Evolutionary conservation across 768 basidiomycete genomes (phyloP).

Genomic region (Daedaleopsis sinensis): DNA sequence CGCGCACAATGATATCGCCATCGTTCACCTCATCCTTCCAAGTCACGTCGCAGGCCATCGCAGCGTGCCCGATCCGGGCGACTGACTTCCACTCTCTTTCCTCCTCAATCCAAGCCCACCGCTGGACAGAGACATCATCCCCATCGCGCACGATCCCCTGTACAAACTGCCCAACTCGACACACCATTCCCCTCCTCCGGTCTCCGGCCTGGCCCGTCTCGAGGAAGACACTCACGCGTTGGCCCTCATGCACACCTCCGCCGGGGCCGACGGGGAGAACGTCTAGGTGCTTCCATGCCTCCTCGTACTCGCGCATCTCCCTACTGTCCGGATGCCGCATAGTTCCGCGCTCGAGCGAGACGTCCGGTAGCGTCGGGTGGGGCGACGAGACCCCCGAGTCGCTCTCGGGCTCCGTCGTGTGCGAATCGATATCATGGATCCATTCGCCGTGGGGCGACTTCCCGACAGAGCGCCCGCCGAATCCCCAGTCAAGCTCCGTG

Average conservation of each 20-base stretch:
- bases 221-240: conserved; percentile 1
- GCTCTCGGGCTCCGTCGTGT: conserved; percentile 12
- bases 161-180: conserved; percentile 13
- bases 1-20: background rate
- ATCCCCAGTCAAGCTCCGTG: conserved; percentile 14
- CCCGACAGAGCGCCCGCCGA: conserved; percentile 15
- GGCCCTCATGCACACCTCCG: background rate
- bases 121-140: conserved; percentile 1
- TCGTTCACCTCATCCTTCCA: background rate
- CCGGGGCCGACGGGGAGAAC: background rate
- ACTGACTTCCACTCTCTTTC: background rate
- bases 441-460: conserved; percentile 15
- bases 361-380: conserved; percentile 12
- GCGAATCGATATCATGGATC: conserved; percentile 23
- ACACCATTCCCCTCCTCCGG: conserved; percentile 3
- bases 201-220: background rate
- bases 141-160: conserved; percentile 17
- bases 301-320: conserved; percentile 16
- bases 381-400: conserved; percentile 17
- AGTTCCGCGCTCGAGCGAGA: conserved; percentile 15
- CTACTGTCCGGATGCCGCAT: conserved; percentile 17
- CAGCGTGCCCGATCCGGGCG: background rate
- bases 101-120: conserved; percentile 12
- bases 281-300: conserved; percentile 15
- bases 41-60: conserved; percentile 8